Evolutionary conservation across 148 eudicot species (phyloP).

Genomic region (Pharnaceum exiguum): DNA sequence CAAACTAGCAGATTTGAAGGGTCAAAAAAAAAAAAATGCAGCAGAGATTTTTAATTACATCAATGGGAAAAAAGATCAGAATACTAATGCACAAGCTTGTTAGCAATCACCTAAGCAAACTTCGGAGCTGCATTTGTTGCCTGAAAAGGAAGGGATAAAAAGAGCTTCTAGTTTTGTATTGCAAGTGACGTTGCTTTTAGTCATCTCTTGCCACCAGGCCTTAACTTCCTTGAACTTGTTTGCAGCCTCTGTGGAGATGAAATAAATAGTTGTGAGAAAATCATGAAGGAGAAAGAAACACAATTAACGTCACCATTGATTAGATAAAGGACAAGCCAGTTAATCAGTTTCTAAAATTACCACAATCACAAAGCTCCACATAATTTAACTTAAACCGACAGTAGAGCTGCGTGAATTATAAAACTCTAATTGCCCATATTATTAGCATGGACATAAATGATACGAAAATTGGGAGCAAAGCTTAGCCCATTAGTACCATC

Average conservation of each 20-base stretch:
- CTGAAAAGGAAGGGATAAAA: constrained; percentile 20
- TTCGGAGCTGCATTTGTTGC: constrained; percentile 26
- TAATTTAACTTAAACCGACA: neutral
- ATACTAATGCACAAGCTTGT: neutral
- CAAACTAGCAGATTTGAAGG: neutral
- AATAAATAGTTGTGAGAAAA: constrained; percentile 1
- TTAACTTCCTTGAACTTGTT: constrained; percentile 68
- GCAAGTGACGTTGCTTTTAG: constrained; percentile 39
- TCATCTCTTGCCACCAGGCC: constrained; percentile 96
- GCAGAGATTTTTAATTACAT: neutral
- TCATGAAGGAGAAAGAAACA: neutral
- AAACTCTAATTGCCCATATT: neutral
- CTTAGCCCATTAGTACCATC: neutral
- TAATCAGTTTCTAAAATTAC: neutral
- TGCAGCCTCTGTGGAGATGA: constrained; percentile 35
- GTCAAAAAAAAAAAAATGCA: neutral
- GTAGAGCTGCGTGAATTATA: neutral
- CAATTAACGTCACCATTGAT: neutral
- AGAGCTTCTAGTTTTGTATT: constrained; percentile 23
- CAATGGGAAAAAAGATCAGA: neutral
- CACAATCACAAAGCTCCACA: constrained; percentile 6
- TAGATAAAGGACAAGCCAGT: constrained; percentile 5
- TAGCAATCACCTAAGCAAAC: constrained; percentile 36
- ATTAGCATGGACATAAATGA: neutral
- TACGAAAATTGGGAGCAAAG: neutral